These are phyloP conservation scores for Plasmodium malariae DNA, from an alignment of 169 alveolate genomes.

Conservation along the genomic window DNA sequence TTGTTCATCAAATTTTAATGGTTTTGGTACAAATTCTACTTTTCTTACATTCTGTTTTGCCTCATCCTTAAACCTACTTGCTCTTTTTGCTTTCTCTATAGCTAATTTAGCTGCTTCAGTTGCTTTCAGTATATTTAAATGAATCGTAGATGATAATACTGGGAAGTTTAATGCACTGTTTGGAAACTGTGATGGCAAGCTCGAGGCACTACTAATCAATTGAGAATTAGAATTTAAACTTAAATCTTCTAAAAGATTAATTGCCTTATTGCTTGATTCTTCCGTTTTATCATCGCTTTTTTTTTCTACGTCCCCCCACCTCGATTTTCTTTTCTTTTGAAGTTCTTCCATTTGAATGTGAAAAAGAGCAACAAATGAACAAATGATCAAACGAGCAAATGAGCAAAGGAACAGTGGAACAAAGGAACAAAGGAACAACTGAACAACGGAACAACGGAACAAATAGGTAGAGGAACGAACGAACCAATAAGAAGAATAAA, in stretches of 20 bases:
- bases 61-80: conserved; percentile 56
- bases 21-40: conserved; percentile 58
- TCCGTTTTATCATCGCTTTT: conserved; percentile 15
- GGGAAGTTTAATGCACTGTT: conserved; percentile 9
- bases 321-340: conserved; percentile 59
- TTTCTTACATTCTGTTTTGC: conserved; percentile 28
- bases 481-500: neutral
- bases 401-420: too few relatives aligned
- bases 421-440: too few relatives aligned
- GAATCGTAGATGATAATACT: conserved; percentile 3
- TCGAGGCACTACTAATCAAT: neutral
- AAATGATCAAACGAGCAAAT: too few relatives aligned
- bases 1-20: conserved; percentile 82
- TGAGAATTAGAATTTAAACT: neutral
- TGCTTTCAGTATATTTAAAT: conserved; percentile 65
- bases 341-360: conserved; percentile 36
- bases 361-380: conserved; percentile 5
- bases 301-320: conserved; percentile 75
- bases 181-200: conserved; percentile 5
- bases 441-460: too few relatives aligned
- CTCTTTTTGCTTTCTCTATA: conserved; percentile 81
- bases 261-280: neutral
- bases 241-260: conserved; percentile 32
- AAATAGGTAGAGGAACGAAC: neutral
- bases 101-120: conserved; percentile 84